Evolutionary conservation across 768 basidiomycete species (phyloP), one percentile per base, ranked within the genome.

Genomic region (Pleurotus salmoneostramineus): DNA sequence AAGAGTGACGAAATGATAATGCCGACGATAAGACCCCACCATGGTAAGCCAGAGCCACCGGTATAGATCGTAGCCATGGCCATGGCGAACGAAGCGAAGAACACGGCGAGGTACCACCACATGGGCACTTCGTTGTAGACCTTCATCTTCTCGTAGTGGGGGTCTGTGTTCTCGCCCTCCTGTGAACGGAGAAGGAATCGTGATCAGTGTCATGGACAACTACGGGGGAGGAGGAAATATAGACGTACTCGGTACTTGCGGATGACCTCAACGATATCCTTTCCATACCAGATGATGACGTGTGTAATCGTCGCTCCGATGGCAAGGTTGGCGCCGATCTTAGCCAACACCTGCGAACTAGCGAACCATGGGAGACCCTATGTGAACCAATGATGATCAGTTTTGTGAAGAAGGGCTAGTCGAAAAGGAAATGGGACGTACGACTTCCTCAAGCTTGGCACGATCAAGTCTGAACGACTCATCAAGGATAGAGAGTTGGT

Each of bases 141-240:
- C 68, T 77, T 74, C 83, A 86, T 85, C 65, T 83, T 78, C n/a
- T 69, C 70, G 36, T 80, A 77, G 66, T 86, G 84, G 33, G 81
- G 78, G 60, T 86, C 83, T 33, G 77, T 71, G 47, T 52, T 71
- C 47, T 75, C 73, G 10, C 71, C 73, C 4, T 67, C 65, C 63
- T 71, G 50, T 14, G 10, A 44, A 27, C 21, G 21, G 21, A 27
- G 21, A 27, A 27, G 21, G 21, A 3, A 1, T 27, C 21, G 21
- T 27, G 21, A 27, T 27, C 2, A 27, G 21, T 3, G 21, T 3
- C 3, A 3, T 27, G 21, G 21, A 27, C 21, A 27, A 27, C 21
- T 1, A 27, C 21, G 21, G 2, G 3, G 21, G 21, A 3, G 21
- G 3, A 27, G 21, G 21, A 3, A 27, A 43, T 12, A 6, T 5